A percentile compares a stretch with the other conserved stretches of the same genome.
Evolutionary conservation across 352 stramenopile species (phyloP).

Genomic region (Phytophthora idaei): DNA sequence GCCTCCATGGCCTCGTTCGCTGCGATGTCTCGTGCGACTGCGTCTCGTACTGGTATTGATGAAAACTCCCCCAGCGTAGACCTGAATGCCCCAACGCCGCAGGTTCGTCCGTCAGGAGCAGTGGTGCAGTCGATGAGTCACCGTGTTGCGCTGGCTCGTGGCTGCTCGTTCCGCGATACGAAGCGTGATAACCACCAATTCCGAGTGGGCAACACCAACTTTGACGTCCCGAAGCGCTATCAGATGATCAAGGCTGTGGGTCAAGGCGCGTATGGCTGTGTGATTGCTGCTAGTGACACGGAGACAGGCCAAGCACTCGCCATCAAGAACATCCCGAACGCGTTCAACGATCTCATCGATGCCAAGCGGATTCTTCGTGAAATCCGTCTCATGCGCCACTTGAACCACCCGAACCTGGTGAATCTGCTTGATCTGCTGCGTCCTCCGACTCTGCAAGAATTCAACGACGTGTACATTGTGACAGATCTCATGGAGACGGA

Average conservation of each 20-base stretch:
- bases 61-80: conserved; percentile 53
- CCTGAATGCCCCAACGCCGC: conserved; percentile 56
- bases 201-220: conserved; percentile 86
- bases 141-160: conserved; percentile 61
- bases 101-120: conserved; percentile 45
- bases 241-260: conserved; percentile 91
- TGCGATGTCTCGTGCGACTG: conserved; percentile 37
- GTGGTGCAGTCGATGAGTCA: conserved; percentile 63
- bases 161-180: conserved; percentile 85
- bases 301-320: conserved; percentile 90
- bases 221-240: conserved; percentile 85
- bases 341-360: conserved; percentile 90
- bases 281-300: conserved; percentile 89
- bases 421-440: conserved; percentile 83
- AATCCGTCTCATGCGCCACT: conserved; percentile 88
- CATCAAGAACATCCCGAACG: conserved; percentile 97
- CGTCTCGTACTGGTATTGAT: conserved; percentile 29
- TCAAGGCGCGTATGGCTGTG: conserved; percentile 92
- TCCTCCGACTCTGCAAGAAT: conserved; percentile 83
- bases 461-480: conserved; percentile 90
- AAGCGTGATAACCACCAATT: conserved; percentile 90
- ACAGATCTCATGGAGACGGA: conserved; percentile 84
- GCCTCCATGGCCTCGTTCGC: conserved; percentile 44
- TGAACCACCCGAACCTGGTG: conserved; percentile 86
- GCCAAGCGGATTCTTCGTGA: conserved; percentile 89